phyloP scores from a whole-genome alignment of 257 asterid species.

The Penstemon barbatus region DNA sequence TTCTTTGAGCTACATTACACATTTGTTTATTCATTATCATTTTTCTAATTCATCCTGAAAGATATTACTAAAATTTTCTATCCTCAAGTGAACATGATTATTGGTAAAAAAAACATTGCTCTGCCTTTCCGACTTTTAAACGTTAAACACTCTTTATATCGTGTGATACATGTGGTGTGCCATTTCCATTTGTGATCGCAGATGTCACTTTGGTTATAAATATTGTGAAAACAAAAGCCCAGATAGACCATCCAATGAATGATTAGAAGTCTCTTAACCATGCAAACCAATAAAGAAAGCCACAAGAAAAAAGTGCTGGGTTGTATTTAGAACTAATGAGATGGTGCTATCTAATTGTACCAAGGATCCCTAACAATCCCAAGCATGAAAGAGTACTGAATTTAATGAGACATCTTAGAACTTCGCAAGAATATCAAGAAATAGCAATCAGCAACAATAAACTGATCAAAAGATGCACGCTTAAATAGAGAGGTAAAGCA shows the following conservation, averaged over 20 bases:
- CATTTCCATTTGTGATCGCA: no score
- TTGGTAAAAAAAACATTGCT: background rate
- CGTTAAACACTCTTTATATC: no score
- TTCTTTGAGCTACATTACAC: background rate
- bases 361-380: slow-evolving; percentile 6
- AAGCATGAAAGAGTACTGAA: background rate
- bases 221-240: slow-evolving; percentile 1
- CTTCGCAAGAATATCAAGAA: slow-evolving; percentile 4
- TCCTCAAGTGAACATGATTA: background rate
- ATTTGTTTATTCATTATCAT: slow-evolving; percentile 3
- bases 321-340: background rate
- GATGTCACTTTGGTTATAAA: no score
- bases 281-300: slow-evolving; percentile 12
- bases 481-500: background rate
- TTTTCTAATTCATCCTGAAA: slow-evolving; percentile 5
- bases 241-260: slow-evolving; percentile 2
- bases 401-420: slow-evolving; percentile 14
- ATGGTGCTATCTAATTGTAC: background rate
- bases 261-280: background rate
- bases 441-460: background rate
- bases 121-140: no score
- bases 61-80: slow-evolving; percentile 1
- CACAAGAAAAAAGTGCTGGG: background rate
- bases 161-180: no score
- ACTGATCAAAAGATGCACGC: slow-evolving; percentile 1